phyloP scores from a whole-genome alignment of 345 rosid genomes.

The Kernera saxatilis region DNA sequence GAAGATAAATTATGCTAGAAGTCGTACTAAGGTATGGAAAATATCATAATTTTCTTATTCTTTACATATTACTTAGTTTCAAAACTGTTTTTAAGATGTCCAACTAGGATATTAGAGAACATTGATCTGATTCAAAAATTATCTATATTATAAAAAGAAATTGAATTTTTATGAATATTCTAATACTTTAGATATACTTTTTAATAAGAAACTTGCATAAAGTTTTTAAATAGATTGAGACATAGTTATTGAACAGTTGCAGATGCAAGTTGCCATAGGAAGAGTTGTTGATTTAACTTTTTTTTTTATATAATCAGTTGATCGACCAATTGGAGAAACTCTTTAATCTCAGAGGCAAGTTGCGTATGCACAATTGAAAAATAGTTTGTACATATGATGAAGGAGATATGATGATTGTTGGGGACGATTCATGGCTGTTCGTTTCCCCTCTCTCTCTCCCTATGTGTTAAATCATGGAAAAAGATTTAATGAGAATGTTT shows the following conservation, averaged over 20 bases:
- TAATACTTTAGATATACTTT: background rate
- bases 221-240: background rate
- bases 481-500: too few species aligned
- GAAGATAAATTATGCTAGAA: constrained; percentile 35
- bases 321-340: constrained; percentile 44
- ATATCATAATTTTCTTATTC: background rate
- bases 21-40: constrained; percentile 54
- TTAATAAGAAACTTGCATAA: background rate
- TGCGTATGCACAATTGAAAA: constrained; percentile 43
- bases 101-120: background rate
- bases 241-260: constrained; percentile 41
- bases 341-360: constrained; percentile 54
- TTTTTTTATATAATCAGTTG: constrained; percentile 48
- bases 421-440: too few species aligned
- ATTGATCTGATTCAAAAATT: background rate
- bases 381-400: constrained; percentile 55
- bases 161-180: background rate
- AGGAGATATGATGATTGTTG: constrained; percentile 66
- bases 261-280: constrained; percentile 45
- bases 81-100: background rate
- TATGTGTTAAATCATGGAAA: too few species aligned
- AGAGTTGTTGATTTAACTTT: constrained; percentile 54
- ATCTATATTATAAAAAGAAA: background rate
- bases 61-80: background rate
- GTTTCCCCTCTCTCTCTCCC: too few species aligned